These are phyloP conservation scores for Syzygium grande DNA, from an alignment of 345 rosid species.

Conservation along the genomic window DNA sequence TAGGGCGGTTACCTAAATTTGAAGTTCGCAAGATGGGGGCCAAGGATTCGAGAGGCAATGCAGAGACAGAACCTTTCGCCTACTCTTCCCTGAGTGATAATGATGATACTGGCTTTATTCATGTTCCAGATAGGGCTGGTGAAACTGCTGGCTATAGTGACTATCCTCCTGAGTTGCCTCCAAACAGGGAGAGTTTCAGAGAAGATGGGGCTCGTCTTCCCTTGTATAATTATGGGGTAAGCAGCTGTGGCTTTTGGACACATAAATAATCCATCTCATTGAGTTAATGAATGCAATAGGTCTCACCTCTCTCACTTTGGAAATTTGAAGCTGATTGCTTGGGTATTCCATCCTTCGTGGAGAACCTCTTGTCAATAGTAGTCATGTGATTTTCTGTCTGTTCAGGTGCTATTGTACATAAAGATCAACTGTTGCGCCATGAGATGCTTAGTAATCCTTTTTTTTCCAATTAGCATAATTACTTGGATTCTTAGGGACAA, in stretches of 20 bases:
- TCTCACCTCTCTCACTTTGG: neutral
- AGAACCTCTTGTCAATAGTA: neutral
- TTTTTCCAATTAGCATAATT: neutral
- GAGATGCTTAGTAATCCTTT: neutral
- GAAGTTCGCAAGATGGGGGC: conserved; percentile 58
- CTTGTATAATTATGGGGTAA: conserved; percentile 76
- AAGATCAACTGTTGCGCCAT: neutral
- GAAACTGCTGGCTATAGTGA: conserved; percentile 18
- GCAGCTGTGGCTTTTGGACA: neutral
- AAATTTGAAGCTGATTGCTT: neutral
- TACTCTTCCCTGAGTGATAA: conserved; percentile 14
- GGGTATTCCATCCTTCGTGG: neutral
- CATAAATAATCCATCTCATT: neutral
- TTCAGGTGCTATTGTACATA: neutral
- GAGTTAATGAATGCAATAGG: neutral
- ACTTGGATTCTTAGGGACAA: neutral
- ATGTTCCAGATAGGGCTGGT: conserved; percentile 15
- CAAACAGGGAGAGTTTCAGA: conserved; percentile 16
- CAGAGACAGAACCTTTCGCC: conserved; percentile 11
- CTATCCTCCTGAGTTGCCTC: conserved; percentile 15
- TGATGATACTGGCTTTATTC: conserved; percentile 18
- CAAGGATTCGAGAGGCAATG: conserved; percentile 20
- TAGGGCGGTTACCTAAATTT: conserved; percentile 56
- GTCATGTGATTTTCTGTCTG: neutral
- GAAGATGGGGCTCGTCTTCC: conserved; percentile 18